Conservation (phyloP, 495 filamentous ascomycete species). For the Trichoderma virens region DNA sequence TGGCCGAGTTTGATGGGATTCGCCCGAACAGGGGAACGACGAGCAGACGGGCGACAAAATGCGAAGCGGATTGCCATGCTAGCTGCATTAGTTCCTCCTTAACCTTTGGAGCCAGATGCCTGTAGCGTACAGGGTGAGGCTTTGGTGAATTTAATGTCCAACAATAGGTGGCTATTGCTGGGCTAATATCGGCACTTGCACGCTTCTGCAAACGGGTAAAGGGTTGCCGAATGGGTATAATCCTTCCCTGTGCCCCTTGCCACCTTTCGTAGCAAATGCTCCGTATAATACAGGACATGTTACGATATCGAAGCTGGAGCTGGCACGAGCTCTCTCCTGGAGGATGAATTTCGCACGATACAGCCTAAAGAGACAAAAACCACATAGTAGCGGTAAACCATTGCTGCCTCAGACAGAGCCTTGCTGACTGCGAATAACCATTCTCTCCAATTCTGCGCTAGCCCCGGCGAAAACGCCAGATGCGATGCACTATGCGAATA, state of each 20-base stretch:
- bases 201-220: too few species aligned
- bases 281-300: background rate
- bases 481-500: background rate
- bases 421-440: background rate
- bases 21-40: background rate
- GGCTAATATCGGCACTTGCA: too few species aligned
- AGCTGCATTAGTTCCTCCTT: background rate
- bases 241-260: too few species aligned
- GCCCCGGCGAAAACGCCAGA: background rate
- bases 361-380: background rate
- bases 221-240: too few species aligned
- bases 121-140: too few species aligned
- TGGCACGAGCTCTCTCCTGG: background rate
- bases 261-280: too few species aligned
- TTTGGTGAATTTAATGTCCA: too few species aligned
- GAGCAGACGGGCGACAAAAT: background rate
- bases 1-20: background rate
- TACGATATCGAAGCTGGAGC: background rate
- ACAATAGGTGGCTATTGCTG: too few species aligned
- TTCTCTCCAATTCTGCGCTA: background rate
- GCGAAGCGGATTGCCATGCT: background rate
- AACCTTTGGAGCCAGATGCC: too few species aligned
- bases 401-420: background rate
- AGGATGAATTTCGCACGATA: background rate
- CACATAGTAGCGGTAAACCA: background rate